These are phyloP conservation scores for Hippophae gyantsensis DNA, from an alignment of 306 rosid species.

Conservation along the genomic window DNA sequence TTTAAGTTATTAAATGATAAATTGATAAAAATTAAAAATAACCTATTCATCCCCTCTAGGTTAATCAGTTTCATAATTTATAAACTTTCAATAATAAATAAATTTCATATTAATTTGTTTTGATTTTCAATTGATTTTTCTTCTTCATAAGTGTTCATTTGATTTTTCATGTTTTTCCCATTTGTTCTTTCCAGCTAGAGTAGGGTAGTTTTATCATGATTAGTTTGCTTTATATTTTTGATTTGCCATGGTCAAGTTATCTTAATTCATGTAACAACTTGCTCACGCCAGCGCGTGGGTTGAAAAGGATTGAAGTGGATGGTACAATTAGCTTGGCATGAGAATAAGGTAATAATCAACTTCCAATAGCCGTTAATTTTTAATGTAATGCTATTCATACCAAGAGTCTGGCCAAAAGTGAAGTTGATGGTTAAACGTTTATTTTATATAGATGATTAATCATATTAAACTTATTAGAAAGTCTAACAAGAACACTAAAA, in stretches of 20 bases:
- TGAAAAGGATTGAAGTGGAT: slow-evolving; percentile 14
- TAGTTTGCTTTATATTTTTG: neutral
- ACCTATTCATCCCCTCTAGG: too few species aligned
- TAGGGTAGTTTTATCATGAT: neutral
- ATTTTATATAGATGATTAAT: too few species aligned
- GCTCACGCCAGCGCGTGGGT: slow-evolving; percentile 15
- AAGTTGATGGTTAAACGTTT: neutral
- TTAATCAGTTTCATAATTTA: too few species aligned
- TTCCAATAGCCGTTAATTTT: slow-evolving; percentile 20
- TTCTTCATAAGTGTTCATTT: too few species aligned
- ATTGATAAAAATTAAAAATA: too few species aligned
- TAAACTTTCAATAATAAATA: too few species aligned
- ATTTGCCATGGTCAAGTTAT: slow-evolving; percentile 18
- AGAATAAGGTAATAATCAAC: slow-evolving; percentile 4
- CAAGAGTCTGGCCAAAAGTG: slow-evolving; percentile 28
- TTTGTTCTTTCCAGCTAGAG: neutral
- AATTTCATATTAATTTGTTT: too few species aligned
- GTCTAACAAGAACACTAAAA: too few species aligned
- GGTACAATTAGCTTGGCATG: neutral
- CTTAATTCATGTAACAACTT: slow-evolving; percentile 22
- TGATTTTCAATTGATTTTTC: too few species aligned
- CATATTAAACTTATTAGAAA: too few species aligned
- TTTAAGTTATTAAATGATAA: too few species aligned
- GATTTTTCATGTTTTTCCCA: too few species aligned
- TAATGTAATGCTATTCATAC: neutral